Base-by-base conservation (phyloP, 352 stramenopile species). In the Pythium dissotocum region DNA sequence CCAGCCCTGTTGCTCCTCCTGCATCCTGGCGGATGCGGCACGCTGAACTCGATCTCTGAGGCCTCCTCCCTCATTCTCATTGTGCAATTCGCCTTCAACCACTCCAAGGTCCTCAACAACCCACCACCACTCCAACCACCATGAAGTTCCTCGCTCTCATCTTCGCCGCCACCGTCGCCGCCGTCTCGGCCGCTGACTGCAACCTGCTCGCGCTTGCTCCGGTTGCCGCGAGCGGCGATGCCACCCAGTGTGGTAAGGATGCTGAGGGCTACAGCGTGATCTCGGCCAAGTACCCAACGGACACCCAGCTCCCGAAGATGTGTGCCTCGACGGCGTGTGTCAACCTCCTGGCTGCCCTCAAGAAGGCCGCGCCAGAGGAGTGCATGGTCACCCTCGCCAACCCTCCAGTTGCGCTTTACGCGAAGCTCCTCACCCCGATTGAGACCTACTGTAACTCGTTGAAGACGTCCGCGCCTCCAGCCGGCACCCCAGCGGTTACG, bases 31-130 rank as follows among this genome's bases (percentile, higher is more conserved):
- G 30, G 32, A 33, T 38, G 14, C 10, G 16, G 26, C 26, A 58
- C 13, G 53, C 13, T 18, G 26, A 28, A n/a, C 26, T 57, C 21
- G 14, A 28, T 57, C 21, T 30, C 51, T 63, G 51, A 58, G 51
- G 24, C 7, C 21, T n/a, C 32, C 33, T n/a, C 30, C 38, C 24
- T 18, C 1, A 46, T 42, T 26, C 26, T 64, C 58, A 64, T 56
- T 64, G 42, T 64, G 40, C 42, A 64, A 64, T 64, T 64, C 35
- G 58, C 58, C 32, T 32, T 54, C 38, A 49, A 64, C 42, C 58
- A 54, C 58, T 46, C 32, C 42, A 38, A 28, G 30, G 30, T 44
- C 40, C 58, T 24, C 32, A 30, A 24, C 53, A 12, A 28, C 53
- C 13, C 10, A 42, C 52, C 53, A 59, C 28, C 21, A 46, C 16